Evolutionary conservation across 257 asterid genomes (phyloP).

Genomic region (Echites panduratus): DNA sequence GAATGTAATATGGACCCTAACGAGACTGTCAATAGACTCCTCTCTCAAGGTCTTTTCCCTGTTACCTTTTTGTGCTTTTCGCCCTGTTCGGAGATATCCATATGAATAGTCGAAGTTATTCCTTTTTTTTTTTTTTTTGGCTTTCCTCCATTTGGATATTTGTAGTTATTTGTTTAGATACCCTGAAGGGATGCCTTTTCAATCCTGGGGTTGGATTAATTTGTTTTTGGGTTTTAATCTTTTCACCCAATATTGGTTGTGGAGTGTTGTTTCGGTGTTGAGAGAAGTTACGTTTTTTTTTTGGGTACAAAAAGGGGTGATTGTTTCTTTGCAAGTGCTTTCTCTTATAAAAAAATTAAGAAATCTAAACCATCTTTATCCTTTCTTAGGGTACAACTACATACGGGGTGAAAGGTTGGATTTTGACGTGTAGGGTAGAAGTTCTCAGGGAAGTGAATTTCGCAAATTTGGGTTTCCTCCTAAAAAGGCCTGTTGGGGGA

Average conservation of each 20-base stretch:
- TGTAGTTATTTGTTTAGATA: not conserved
- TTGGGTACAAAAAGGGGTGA: not conserved
- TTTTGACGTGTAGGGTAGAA: not conserved
- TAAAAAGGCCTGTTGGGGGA: too few species aligned
- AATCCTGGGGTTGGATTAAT: not conserved
- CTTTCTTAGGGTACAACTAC: not conserved
- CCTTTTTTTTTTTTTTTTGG: not conserved
- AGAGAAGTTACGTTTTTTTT: not conserved
- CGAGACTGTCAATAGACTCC: slow-evolving; percentile 74
- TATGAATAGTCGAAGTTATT: not conserved
- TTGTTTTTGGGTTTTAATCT: not conserved
- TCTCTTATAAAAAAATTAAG: not conserved
- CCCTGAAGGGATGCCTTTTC: not conserved
- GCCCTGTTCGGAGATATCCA: not conserved
- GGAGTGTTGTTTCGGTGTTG: not conserved
- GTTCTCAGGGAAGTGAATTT: not conserved
- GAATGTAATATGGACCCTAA: slow-evolving; percentile 97
- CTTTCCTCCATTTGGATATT: not conserved
- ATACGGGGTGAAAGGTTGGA: not conserved
- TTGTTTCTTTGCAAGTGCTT: not conserved
- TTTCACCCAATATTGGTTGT: not conserved
- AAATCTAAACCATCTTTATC: not conserved
- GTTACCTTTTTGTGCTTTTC: not conserved
- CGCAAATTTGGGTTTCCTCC: not conserved
- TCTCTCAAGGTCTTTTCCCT: slow-evolving; percentile 60